These are phyloP conservation scores for Zoysia japonica DNA, from an alignment of 176 grass and related monocot genomes.

Conservation along the genomic window DNA sequence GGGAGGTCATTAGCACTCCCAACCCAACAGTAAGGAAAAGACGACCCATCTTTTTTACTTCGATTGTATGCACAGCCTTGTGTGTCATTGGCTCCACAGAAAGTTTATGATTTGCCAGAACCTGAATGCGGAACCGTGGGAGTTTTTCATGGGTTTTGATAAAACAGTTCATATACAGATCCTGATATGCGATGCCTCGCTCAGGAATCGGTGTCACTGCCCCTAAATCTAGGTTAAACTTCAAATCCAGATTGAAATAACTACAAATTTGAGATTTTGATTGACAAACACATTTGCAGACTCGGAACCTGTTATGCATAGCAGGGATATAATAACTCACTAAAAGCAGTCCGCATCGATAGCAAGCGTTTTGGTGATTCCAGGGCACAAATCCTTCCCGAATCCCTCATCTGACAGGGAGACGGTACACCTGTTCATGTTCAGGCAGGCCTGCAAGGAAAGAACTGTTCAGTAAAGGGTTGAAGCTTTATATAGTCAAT, in stretches of 20 bases:
- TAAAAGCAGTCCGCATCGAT: conserved; percentile 72
- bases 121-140: neutral
- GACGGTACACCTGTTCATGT: conserved; percentile 55
- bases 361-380: conserved; percentile 76
- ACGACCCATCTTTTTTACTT: neutral
- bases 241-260: neutral
- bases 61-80: neutral
- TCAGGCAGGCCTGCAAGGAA: conserved; percentile 63
- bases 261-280: neutral
- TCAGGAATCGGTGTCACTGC: neutral
- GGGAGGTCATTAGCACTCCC: neutral
- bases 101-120: conserved; percentile 18
- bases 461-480: conserved; percentile 28
- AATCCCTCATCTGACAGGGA: conserved; percentile 64
- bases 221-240: conserved; percentile 8
- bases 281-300: conserved; percentile 10
- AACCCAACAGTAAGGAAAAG: conserved; percentile 3
- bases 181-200: neutral
- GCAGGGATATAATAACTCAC: neutral
- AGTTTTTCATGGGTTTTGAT: conserved; percentile 30
- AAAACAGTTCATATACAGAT: conserved; percentile 19
- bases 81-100: conserved; percentile 2
- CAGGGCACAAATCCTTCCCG: conserved; percentile 55
- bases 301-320: neutral
- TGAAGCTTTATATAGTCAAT: conserved; percentile 21